Evolutionary conservation across 2,329 filamentous ascomycete species (phyloP), one percentile per base, ranked within the genome.

Genomic region (Sporothrix variecibatus): DNA sequence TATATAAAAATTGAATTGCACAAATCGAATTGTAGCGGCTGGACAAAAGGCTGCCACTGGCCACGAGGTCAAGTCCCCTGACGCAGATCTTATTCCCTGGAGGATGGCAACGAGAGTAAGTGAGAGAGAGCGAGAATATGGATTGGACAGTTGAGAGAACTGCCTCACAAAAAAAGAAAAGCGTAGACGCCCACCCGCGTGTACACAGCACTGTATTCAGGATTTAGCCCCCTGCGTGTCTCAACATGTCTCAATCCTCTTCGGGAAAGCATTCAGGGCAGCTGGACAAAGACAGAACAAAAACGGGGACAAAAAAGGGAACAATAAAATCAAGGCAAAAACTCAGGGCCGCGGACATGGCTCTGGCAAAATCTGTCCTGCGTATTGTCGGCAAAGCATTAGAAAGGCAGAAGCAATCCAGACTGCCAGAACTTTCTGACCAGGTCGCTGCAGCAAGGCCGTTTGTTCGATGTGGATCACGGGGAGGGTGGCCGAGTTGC

Each of bases 241-340:
- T 67, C 62, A 67, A 46, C 62, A 67, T 46, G 38, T 46, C 38
- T 46, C 38, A 67, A 46, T 67, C 23, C n/a, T 49, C 23, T 46
- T 46, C 38, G 38, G 38, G 12, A 67, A 67, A 23, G n/a, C n/a
- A n/a, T n/a, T n/a, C 62, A 67, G 38, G 31, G 62, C 38, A 28
- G 38, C 62, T 65, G 62, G 62, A 28, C 62, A 65, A 17, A 28
- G 38, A 43, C 34, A 64, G 31, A 26, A 8, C 15, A 20, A 60
- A 43, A 43, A 12, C 6, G 34, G 34, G 12, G 23, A 28, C 23
- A 34, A 31, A 3, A 31, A 58, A 58, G 3, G 28, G n/a, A n/a
- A n/a, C n/a, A n/a, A n/a, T n/a, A 12, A 34, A 12, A 60, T 6
- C 28, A n/a, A 34, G 31, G 31, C 20, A 40, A 58, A 15, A 64